Percentiles rank a stretch among this genome's conserved stretches.
Evolutionary conservation across 2,329 filamentous ascomycete genomes (phyloP).

Genomic region (Penicillium sp.): DNA sequence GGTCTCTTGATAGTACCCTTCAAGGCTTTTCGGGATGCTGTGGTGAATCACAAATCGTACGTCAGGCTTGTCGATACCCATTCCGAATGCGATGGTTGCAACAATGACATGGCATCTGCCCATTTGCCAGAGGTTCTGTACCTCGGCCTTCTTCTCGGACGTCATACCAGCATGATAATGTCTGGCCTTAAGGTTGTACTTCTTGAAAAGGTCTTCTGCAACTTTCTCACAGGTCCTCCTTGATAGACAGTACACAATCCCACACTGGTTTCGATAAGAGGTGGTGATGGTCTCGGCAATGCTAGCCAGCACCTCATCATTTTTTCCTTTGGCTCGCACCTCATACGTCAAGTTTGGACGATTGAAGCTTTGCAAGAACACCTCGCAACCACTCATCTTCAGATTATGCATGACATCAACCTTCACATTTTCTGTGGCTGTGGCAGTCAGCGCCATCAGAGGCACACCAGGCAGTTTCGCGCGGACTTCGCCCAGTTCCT

Average conservation of each 20-base stretch:
- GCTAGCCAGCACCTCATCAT: constrained; percentile 47
- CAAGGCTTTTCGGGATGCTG: constrained; percentile 84
- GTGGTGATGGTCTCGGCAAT: constrained; percentile 59
- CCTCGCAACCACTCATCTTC: constrained; percentile 68
- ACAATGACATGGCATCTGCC: constrained; percentile 82
- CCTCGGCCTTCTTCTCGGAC: constrained; percentile 58
- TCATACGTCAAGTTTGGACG: constrained; percentile 91
- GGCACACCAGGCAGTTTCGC: constrained; percentile 70
- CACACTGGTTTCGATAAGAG: constrained; percentile 65
- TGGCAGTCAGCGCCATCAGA: constrained; percentile 91
- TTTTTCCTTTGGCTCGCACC: constrained; percentile 65
- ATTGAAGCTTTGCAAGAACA: constrained; percentile 92
- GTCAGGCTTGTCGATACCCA: constrained; percentile 99
- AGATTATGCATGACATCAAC: constrained; percentile 87
- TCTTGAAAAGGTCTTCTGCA: constrained; percentile 58
- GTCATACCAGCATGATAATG: constrained; percentile 83
- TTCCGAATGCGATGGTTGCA: constrained; percentile 96
- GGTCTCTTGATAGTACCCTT: constrained; percentile 98
- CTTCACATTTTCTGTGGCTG: constrained; percentile 88
- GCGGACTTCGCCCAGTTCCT: constrained; percentile 70
- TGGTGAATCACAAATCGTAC: constrained; percentile 96
- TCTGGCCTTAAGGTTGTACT: constrained; percentile 63
- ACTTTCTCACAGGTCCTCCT: constrained; percentile 75
- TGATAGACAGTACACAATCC: constrained; percentile 91
- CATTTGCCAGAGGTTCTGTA: constrained; percentile 77